A percentile compares a stretch with the other conserved stretches of the same genome.
These are phyloP conservation scores for Citrullus amarus DNA, from an alignment of 306 rosid genomes.

Conservation along the genomic window DNA sequence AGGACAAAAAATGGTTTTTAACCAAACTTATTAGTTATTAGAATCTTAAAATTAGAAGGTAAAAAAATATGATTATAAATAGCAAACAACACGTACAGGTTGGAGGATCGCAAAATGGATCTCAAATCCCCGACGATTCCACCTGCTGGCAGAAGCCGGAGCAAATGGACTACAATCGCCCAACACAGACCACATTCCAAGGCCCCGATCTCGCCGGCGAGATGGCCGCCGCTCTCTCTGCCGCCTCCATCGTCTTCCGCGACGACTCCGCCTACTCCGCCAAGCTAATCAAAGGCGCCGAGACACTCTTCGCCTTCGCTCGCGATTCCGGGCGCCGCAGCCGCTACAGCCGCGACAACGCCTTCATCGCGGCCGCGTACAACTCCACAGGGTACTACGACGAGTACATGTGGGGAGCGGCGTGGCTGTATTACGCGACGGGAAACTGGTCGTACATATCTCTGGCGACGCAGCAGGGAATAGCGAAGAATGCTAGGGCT, in stretches of 20 bases:
- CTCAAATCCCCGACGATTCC: conserved; percentile 35
- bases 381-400: conserved; percentile 53
- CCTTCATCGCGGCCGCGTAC: conserved; percentile 23
- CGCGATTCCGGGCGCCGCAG: conserved; percentile 30
- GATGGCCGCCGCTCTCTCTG: conserved; percentile 61
- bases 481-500: conserved; percentile 27
- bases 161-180: conserved; percentile 35
- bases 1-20: too few relatives aligned
- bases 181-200: conserved; percentile 7
- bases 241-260: conserved; percentile 53
- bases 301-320: conserved; percentile 34
- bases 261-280: conserved; percentile 30
- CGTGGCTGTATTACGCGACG: conserved; percentile 58
- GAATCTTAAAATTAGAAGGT: too few relatives aligned
- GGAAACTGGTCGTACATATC: conserved; percentile 34
- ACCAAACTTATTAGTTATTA: too few relatives aligned
- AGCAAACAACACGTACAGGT: conserved; percentile 13
- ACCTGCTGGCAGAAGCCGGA: conserved; percentile 63
- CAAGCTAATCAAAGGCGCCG: conserved; percentile 32
- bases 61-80: too few relatives aligned
- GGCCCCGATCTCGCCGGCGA: conserved; percentile 63
- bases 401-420: conserved; percentile 59
- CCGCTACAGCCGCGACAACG: conserved; percentile 21
- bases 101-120: conserved; percentile 32
- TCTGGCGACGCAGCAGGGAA: conserved; percentile 31